phyloP scores from a whole-genome alignment of 345 rosid genomes.

The Angophora floribunda region DNA sequence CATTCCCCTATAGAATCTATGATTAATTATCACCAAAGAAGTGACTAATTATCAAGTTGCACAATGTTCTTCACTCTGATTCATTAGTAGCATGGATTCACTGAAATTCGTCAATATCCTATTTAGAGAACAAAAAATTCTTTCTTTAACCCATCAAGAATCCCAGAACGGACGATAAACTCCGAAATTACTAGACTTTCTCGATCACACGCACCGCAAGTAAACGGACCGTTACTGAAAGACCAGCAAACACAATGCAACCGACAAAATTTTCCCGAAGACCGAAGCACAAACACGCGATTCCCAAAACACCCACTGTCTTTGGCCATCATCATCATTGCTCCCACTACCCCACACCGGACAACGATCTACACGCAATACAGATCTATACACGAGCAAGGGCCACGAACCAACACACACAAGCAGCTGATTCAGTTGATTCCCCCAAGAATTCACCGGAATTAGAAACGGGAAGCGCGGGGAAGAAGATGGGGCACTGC shows the following conservation, averaged over 20 bases:
- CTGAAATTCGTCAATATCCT: background rate
- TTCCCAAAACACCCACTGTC: background rate
- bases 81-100: background rate
- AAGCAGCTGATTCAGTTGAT: background rate
- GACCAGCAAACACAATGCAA: background rate
- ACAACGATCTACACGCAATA: background rate
- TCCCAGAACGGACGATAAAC: background rate
- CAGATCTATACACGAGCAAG: background rate
- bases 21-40: background rate
- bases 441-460: background rate
- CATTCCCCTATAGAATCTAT: background rate
- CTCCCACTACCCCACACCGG: background rate
- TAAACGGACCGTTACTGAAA: background rate
- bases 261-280: background rate
- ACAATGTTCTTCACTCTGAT: background rate
- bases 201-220: background rate
- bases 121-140: background rate
- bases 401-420: background rate
- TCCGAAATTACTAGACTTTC: background rate
- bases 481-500: background rate
- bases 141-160: background rate
- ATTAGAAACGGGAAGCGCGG: background rate
- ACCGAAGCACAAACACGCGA: background rate
- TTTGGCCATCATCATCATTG: background rate
- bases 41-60: background rate